A percentile compares a stretch with the other conserved stretches of the same genome.
Evolutionary conservation across 257 asterid species (phyloP).

Genomic region (Jacaranda copaia): DNA sequence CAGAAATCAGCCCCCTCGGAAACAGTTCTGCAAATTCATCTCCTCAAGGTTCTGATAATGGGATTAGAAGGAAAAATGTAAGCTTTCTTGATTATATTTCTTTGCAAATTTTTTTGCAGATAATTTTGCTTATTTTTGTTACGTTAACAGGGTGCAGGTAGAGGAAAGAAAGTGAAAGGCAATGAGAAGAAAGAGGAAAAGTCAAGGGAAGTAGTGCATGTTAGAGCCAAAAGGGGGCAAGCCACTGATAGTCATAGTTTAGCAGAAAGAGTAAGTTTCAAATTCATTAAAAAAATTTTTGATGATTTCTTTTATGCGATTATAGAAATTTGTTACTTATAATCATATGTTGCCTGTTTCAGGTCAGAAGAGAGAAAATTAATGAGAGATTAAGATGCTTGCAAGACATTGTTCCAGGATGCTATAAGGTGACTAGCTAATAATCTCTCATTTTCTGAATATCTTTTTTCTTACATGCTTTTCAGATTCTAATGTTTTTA

Average conservation of each 20-base stretch:
- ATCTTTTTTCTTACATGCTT: not conserved
- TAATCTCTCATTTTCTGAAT: not conserved
- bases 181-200: constrained; percentile 45
- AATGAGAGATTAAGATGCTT: constrained; percentile 80
- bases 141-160: constrained; percentile 48
- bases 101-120: not conserved
- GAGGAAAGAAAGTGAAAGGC: constrained; percentile 58
- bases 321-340: not conserved
- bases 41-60: constrained; percentile 59
- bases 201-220: constrained; percentile 75
- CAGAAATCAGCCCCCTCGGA: constrained; percentile 43
- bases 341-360: constrained; percentile 20
- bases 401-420: constrained; percentile 93
- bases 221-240: constrained; percentile 89
- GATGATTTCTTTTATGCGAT: not conserved
- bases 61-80: constrained; percentile 51
- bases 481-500: not conserved
- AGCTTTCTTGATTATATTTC: constrained; percentile 5
- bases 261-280: constrained; percentile 78
- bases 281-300: not conserved
- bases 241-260: constrained; percentile 94
- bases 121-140: not conserved
- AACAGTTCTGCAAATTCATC: constrained; percentile 58
- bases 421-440: constrained; percentile 63
- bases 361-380: constrained; percentile 88